A percentile compares a stretch with the other conserved stretches of the same genome.
Evolutionary conservation across 768 basidiomycete genomes (phyloP).

Genomic region (Leucocoprinus birnbaumii): DNA sequence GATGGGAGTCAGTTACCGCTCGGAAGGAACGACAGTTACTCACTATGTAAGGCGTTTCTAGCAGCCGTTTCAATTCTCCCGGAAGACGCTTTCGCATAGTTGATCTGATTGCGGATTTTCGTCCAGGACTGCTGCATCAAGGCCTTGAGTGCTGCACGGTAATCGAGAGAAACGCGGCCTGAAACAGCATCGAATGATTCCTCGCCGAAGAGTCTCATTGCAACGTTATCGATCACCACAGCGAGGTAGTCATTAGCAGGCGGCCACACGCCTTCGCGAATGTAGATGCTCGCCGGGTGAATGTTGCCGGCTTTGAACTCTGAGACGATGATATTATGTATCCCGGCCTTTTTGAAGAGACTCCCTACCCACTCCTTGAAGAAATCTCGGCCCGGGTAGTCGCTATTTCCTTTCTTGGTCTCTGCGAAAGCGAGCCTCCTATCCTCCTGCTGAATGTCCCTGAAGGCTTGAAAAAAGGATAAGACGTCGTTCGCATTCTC

Average conservation of each 20-base stretch:
- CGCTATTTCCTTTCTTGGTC: background rate
- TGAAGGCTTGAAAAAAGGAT: conserved; percentile 16
- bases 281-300: conserved; percentile 14
- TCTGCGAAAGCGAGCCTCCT: background rate
- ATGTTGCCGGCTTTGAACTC: conserved; percentile 10
- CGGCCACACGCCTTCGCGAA: background rate
- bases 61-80: too few species aligned
- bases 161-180: too few species aligned
- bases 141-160: too few species aligned
- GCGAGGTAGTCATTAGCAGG: background rate
- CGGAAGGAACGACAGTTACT: too few species aligned
- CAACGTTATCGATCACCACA: too few species aligned
- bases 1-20: too few species aligned
- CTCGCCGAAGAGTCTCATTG: too few species aligned
- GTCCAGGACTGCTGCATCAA: too few species aligned
- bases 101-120: too few species aligned
- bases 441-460: background rate
- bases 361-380: conserved; percentile 14
- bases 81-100: too few species aligned
- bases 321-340: conserved; percentile 14
- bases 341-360: conserved; percentile 13
- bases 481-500: conserved; percentile 8
- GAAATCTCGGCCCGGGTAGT: conserved; percentile 14
- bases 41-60: too few species aligned
- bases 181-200: too few species aligned